Evolutionary conservation across 2,329 filamentous ascomycete species (phyloP).

Genomic region (Paraphaeosphaeria sporulosa): DNA sequence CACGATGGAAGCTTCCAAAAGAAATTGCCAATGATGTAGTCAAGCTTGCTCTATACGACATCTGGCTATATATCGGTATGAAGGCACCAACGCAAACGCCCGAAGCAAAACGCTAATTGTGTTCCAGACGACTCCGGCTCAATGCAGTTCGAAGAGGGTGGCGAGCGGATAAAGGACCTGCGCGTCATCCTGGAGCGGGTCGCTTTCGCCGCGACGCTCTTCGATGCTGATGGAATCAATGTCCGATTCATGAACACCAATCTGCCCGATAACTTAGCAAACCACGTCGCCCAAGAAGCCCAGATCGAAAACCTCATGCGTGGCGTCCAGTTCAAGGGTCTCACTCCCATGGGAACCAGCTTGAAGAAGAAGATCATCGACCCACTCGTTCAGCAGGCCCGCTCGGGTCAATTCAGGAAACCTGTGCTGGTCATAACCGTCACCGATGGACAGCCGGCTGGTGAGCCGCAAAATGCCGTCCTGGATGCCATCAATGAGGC

Average conservation of each 20-base stretch:
- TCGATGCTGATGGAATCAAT: constrained; percentile 72
- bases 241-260: constrained; percentile 75
- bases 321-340: constrained; percentile 68
- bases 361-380: constrained; percentile 70
- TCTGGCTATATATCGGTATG: constrained; percentile 65
- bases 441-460: constrained; percentile 71
- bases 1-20: constrained; percentile 64
- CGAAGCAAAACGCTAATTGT: background rate
- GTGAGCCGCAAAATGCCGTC: constrained; percentile 65
- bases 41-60: constrained; percentile 68
- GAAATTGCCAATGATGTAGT: constrained; percentile 71
- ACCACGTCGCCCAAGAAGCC: constrained; percentile 64
- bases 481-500: constrained; percentile 65
- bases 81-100: background rate
- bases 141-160: constrained; percentile 73
- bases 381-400: constrained; percentile 62
- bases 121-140: constrained; percentile 69
- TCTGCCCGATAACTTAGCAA: constrained; percentile 48
- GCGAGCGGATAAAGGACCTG: constrained; percentile 71
- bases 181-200: constrained; percentile 70
- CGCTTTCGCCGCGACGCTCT: constrained; percentile 71
- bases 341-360: constrained; percentile 72
- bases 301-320: constrained; percentile 67
- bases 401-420: constrained; percentile 64
- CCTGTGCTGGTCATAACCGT: constrained; percentile 71